phyloP scores from a whole-genome alignment of 164 flowering plant genomes.

The Protea cynaroides region DNA sequence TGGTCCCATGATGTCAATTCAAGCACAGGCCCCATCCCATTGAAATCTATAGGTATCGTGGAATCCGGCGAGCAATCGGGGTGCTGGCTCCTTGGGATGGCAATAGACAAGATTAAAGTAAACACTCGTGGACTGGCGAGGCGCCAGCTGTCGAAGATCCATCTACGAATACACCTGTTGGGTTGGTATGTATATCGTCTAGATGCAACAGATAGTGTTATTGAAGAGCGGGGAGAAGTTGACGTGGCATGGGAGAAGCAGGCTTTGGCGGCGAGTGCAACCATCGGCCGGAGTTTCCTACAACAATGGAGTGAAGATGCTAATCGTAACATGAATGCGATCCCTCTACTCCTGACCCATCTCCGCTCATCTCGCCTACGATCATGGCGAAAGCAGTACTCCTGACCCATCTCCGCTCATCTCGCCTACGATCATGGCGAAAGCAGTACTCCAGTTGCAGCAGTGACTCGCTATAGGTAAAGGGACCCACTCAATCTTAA shows the following conservation, averaged over 20 bases:
- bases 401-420: neutral
- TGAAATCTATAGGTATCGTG: no score
- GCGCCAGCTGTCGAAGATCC: conserved; percentile 55
- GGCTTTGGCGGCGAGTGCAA: conserved; percentile 38
- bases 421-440: neutral
- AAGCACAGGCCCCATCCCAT: no score
- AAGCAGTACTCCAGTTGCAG: conserved; percentile 2
- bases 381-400: neutral
- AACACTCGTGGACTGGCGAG: conserved; percentile 50
- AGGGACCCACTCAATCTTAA: no score
- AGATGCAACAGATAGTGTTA: conserved; percentile 65
- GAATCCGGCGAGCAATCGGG: no score
- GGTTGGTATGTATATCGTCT: conserved; percentile 57
- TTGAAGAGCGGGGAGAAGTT: conserved; percentile 26
- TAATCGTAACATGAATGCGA: neutral
- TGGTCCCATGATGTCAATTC: no score
- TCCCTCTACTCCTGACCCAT: neutral
- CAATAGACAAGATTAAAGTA: conserved; percentile 41
- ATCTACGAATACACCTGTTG: conserved; percentile 24
- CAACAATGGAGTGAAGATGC: neutral
- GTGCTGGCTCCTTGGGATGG: conserved; percentile 34
- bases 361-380: neutral
- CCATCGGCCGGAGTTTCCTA: conserved; percentile 37
- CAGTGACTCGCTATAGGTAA: conserved; percentile 2
- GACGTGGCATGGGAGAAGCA: conserved; percentile 51